Evolutionary conservation across 371 early-diverging fungal genomes (phyloP).

Genomic region (Gilbertella persicaria): DNA sequence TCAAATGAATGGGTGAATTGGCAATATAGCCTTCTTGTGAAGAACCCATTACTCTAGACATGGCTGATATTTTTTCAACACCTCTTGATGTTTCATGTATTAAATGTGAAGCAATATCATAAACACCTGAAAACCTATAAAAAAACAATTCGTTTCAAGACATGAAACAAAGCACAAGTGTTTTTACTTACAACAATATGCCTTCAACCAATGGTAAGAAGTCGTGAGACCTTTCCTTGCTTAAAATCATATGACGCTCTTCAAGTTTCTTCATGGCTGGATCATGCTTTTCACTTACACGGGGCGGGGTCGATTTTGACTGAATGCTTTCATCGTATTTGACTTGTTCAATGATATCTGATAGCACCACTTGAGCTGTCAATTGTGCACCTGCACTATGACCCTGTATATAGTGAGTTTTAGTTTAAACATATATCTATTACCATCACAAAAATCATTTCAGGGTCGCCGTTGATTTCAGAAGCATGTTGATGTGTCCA

Average conservation of each 20-base stretch:
- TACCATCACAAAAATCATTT: constrained; percentile 65
- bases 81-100: constrained; percentile 65
- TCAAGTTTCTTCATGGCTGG: constrained; percentile 9
- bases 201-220: constrained; percentile 58
- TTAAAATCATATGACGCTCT: neutral
- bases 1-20: constrained; percentile 44
- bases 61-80: constrained; percentile 73
- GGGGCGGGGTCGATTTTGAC: neutral
- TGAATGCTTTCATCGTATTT: constrained; percentile 22
- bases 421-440: neutral
- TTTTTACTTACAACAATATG: constrained; percentile 55
- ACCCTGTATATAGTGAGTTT: constrained; percentile 32
- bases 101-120: constrained; percentile 65
- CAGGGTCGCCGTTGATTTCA: constrained; percentile 52
- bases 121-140: constrained; percentile 60
- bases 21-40: constrained; percentile 23
- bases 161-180: constrained; percentile 6
- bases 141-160: neutral
- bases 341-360: constrained; percentile 38
- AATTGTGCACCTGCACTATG: constrained; percentile 61
- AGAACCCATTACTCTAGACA: constrained; percentile 71
- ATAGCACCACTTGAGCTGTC: constrained; percentile 38
- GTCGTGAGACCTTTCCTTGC: constrained; percentile 11
- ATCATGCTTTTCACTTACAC: constrained; percentile 26
- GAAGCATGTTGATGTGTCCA: constrained; percentile 61